Evolutionary conservation across 495 filamentous ascomycete species (phyloP).

Genomic region (Neurospora sp.): DNA sequence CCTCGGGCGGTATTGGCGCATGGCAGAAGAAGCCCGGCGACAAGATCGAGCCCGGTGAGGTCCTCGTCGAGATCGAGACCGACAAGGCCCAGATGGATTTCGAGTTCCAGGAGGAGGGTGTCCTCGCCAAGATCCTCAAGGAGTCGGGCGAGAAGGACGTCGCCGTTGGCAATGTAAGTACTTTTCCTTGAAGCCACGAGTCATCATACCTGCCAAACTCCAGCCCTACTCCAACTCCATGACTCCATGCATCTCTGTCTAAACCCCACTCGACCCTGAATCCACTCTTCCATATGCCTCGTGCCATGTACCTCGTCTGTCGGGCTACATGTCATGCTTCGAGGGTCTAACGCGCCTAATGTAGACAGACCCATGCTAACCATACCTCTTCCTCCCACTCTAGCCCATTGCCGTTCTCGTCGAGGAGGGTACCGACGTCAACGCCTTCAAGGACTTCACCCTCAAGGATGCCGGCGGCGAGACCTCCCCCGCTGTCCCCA

Average conservation of each 20-base stretch:
- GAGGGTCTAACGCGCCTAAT: conserved; percentile 14
- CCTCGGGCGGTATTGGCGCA: conserved; percentile 85
- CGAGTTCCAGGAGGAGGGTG: conserved; percentile 97
- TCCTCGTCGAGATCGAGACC: conserved; percentile 99
- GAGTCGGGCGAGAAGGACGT: conserved; percentile 92
- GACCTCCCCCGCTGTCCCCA: conserved; percentile 44
- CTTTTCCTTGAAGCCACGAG: not conserved
- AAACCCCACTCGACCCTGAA: conserved; percentile 1
- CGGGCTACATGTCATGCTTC: not conserved
- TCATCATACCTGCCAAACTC: not conserved
- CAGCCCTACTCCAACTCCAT: conserved; percentile 1
- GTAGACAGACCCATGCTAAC: not conserved
- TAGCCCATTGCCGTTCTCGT: conserved; percentile 95
- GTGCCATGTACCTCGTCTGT: not conserved
- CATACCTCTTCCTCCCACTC: conserved; percentile 1
- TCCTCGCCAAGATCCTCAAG: conserved; percentile 90
- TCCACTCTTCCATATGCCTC: conserved; percentile 1
- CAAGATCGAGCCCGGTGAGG: conserved; percentile 77
- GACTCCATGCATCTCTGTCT: conserved; percentile 11
- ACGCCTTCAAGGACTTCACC: conserved; percentile 80
- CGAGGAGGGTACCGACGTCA: conserved; percentile 78
- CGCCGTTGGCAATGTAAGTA: conserved; percentile 83
- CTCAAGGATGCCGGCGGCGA: conserved; percentile 83
- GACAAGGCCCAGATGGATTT: conserved; percentile 99
- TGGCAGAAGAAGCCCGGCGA: conserved; percentile 99